A percentile compares a stretch with the other conserved stretches of the same genome.
These are phyloP conservation scores for Spathaspora sp. DNA, from an alignment of 805 yeast genomes.

Conservation along the genomic window DNA sequence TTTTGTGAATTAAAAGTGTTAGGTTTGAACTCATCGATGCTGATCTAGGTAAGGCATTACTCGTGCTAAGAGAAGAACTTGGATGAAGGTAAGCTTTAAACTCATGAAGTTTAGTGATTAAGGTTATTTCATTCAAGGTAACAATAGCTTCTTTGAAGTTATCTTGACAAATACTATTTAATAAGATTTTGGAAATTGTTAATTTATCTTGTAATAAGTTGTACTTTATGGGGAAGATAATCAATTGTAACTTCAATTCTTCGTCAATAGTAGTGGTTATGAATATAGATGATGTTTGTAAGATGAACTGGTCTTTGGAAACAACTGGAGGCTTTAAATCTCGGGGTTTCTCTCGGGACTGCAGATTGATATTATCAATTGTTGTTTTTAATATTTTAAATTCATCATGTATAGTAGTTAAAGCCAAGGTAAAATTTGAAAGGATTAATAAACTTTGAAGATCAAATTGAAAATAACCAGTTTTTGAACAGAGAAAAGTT, in stretches of 20 bases:
- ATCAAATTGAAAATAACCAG: slow-evolving; percentile 23
- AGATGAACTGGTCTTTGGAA: slow-evolving; percentile 19
- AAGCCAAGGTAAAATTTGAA: slow-evolving; percentile 20
- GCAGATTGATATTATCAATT: slow-evolving; percentile 3
- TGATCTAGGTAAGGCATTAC: slow-evolving; percentile 16
- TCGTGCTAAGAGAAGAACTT: slow-evolving; percentile 8
- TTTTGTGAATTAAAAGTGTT: slow-evolving; percentile 12
- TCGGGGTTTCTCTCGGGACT: neutral
- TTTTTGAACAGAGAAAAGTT: slow-evolving; percentile 44
- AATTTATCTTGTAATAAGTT: slow-evolving; percentile 31
- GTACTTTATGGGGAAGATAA: slow-evolving; percentile 43
- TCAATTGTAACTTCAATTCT: slow-evolving; percentile 15
- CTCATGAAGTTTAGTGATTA: slow-evolving; percentile 20
- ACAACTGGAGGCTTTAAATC: neutral
- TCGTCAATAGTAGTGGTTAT: slow-evolving; percentile 19
- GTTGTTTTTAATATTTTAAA: slow-evolving; percentile 10
- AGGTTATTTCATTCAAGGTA: slow-evolving; percentile 20
- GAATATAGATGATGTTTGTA: slow-evolving; percentile 39
- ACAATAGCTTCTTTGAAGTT: slow-evolving; percentile 12
- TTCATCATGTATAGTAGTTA: slow-evolving; percentile 20
- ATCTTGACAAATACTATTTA: slow-evolving; percentile 11
- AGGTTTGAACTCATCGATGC: slow-evolving; percentile 13
- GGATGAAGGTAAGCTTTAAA: slow-evolving; percentile 19
- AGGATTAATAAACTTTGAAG: slow-evolving; percentile 19
- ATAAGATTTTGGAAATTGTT: slow-evolving; percentile 27